phyloP scores from a whole-genome alignment of 257 asterid species.

The Fraxinus anomala region DNA sequence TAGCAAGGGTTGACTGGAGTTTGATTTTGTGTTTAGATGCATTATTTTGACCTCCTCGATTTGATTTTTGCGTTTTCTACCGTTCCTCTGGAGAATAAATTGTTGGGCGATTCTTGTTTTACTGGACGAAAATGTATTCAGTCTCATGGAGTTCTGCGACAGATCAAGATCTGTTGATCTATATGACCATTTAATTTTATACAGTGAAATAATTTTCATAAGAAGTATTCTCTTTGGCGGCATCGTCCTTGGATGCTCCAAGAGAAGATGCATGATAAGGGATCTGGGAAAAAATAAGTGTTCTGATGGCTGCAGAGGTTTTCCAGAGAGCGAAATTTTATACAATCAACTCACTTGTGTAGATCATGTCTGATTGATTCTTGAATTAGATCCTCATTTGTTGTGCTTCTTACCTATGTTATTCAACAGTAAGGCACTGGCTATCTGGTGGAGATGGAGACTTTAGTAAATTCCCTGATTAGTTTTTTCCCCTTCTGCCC shows the following conservation, averaged over 20 bases:
- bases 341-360: not conserved
- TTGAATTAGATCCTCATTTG: not conserved
- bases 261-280: not conserved
- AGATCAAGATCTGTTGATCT: slow-evolving; percentile 31
- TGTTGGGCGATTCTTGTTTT: not conserved
- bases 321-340: not conserved
- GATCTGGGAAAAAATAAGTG: slow-evolving; percentile 3
- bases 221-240: slow-evolving; percentile 10
- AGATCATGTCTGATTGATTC: not conserved
- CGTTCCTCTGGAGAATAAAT: slow-evolving; percentile 17
- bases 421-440: slow-evolving; percentile 11
- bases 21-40: slow-evolving; percentile 24
- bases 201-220: slow-evolving; percentile 6
- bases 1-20: slow-evolving; percentile 19
- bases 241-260: slow-evolving; percentile 22
- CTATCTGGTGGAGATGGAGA: slow-evolving; percentile 26
- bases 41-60: slow-evolving; percentile 20
- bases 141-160: slow-evolving; percentile 25
- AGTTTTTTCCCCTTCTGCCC: slow-evolving; percentile 12
- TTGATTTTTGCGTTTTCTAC: slow-evolving; percentile 26
- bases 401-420: not conserved
- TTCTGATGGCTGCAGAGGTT: slow-evolving; percentile 15
- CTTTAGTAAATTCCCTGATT: slow-evolving; percentile 22
- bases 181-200: slow-evolving; percentile 7
- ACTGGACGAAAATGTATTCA: slow-evolving; percentile 20